These are phyloP conservation scores for Huntiella moniliformis DNA, from an alignment of 2,329 filamentous ascomycete genomes.

Conservation along the genomic window DNA sequence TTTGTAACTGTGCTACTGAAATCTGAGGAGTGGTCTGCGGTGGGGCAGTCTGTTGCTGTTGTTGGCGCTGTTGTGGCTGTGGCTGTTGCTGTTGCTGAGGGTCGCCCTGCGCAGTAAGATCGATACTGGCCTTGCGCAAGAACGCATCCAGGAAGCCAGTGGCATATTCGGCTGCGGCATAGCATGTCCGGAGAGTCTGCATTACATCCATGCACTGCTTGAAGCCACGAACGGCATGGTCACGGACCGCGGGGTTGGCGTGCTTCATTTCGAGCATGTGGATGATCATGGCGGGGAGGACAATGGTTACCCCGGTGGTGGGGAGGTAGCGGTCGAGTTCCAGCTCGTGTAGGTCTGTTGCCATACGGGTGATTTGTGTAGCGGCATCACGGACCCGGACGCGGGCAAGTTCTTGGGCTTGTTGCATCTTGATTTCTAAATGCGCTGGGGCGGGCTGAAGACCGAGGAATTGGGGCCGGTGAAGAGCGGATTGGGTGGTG, in stretches of 20 bases:
- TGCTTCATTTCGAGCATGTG: conserved; percentile 87
- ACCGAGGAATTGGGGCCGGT: conserved; percentile 77
- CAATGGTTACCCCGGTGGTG: conserved; percentile 76
- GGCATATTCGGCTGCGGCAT: conserved; percentile 89
- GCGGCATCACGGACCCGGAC: conserved; percentile 70
- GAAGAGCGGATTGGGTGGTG: conserved; percentile 76
- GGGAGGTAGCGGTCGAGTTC: conserved; percentile 64
- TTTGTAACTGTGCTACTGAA: conserved; percentile 20
- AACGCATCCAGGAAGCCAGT: conserved; percentile 86
- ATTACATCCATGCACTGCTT: conserved; percentile 86
- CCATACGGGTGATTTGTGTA: conserved; percentile 68
- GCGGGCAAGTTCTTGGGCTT: conserved; percentile 48
- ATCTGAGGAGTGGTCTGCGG: background rate
- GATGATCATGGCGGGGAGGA: conserved; percentile 83
- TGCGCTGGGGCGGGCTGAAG: conserved; percentile 31
- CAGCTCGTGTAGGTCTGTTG: conserved; percentile 52
- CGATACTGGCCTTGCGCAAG: conserved; percentile 69
- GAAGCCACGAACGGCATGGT: conserved; percentile 61
- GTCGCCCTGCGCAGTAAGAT: conserved; percentile 30
- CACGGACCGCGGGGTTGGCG: conserved; percentile 49
- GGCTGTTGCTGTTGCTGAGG: background rate
- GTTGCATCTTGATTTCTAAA: conserved; percentile 8
- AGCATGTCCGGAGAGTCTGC: conserved; percentile 70
- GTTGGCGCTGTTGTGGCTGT: background rate
- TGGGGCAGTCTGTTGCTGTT: background rate